phyloP scores from a whole-genome alignment of 1,284 basidiomycete genomes.

The Volvariella volvacea region DNA sequence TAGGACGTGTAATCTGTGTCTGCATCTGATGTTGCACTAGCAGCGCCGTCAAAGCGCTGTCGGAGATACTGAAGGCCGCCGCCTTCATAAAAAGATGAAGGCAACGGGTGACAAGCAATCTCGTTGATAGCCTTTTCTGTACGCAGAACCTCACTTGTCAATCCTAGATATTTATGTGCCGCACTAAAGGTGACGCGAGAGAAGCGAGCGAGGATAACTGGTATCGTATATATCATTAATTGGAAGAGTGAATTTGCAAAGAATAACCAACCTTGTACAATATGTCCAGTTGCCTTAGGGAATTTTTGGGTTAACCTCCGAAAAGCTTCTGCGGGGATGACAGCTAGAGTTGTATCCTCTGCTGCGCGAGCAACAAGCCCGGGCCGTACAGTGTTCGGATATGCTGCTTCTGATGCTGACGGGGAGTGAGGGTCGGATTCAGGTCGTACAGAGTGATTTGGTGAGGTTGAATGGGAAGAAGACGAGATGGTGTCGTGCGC shows the following conservation, averaged over 20 bases:
- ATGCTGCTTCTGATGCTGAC: conserved; percentile 14
- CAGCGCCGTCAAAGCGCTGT: conserved; percentile 69
- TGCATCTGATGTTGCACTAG: conserved; percentile 34
- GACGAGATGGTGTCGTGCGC: conserved; percentile 27
- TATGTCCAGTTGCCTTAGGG: conserved; percentile 95
- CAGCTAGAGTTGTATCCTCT: conserved; percentile 94
- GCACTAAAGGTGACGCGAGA: conserved; percentile 95
- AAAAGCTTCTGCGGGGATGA: conserved; percentile 98
- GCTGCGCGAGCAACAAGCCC: conserved; percentile 85
- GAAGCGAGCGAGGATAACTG: conserved; percentile 93
- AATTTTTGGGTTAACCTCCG: conserved; percentile 88
- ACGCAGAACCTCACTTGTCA: conserved; percentile 92
- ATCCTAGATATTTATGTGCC: conserved; percentile 92
- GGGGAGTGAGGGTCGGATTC: conserved; percentile 11
- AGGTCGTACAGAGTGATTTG: conserved; percentile 9
- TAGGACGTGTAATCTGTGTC: conserved; percentile 52
- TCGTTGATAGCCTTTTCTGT: conserved; percentile 97
- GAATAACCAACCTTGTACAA: conserved; percentile 74
- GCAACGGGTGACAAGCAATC: conserved; percentile 92
- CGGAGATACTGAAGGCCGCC: conserved; percentile 87
- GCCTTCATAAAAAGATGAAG: conserved; percentile 88
- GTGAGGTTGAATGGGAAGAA: conserved; percentile 1
- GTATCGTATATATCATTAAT: conserved; percentile 1
- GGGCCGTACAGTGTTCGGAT: conserved; percentile 34
- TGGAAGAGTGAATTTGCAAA: too few species aligned